A percentile compares a stretch with the other conserved stretches of the same genome.
phyloP scores from a whole-genome alignment of 495 filamentous ascomycete species.

The Aspergillus olivimuriae region DNA sequence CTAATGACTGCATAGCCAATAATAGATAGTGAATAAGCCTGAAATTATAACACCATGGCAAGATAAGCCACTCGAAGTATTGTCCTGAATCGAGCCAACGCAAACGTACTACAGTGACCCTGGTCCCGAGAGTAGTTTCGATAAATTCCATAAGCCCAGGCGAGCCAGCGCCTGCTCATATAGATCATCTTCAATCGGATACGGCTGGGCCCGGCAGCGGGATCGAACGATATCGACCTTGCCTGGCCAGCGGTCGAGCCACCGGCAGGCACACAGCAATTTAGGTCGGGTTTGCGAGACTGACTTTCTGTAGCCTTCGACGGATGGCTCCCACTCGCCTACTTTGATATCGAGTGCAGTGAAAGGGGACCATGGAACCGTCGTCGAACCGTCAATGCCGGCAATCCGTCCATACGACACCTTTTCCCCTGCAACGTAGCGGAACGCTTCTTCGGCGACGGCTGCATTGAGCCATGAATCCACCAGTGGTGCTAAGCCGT shows the following conservation, averaged over 20 bases:
- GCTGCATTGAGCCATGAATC: constrained; percentile 1
- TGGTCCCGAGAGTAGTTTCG: constrained; percentile 1
- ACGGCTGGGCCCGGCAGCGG: background rate
- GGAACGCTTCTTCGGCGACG: background rate
- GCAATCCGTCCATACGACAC: background rate
- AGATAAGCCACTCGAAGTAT: background rate
- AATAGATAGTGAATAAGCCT: no score
- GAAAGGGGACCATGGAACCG: constrained; percentile 1
- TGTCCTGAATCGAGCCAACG: background rate
- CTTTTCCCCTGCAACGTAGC: background rate
- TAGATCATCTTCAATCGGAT: background rate
- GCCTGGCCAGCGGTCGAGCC: background rate
- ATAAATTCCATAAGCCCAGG: background rate
- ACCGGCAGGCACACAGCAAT: background rate
- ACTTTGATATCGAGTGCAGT: background rate
- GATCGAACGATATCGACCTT: constrained; percentile 1
- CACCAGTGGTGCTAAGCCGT: background rate
- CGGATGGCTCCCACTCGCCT: background rate
- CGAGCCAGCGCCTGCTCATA: constrained; percentile 2
- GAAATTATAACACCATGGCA: background rate
- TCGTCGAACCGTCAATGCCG: background rate
- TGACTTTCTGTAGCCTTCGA: constrained; percentile 1
- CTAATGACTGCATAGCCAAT: no score
- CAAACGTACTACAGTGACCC: background rate
- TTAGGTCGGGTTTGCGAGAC: background rate